Evolutionary conservation across 2,329 filamentous ascomycete genomes (phyloP), one percentile per base, ranked within the genome.

Genomic region (Phyllosticta citriasiana): DNA sequence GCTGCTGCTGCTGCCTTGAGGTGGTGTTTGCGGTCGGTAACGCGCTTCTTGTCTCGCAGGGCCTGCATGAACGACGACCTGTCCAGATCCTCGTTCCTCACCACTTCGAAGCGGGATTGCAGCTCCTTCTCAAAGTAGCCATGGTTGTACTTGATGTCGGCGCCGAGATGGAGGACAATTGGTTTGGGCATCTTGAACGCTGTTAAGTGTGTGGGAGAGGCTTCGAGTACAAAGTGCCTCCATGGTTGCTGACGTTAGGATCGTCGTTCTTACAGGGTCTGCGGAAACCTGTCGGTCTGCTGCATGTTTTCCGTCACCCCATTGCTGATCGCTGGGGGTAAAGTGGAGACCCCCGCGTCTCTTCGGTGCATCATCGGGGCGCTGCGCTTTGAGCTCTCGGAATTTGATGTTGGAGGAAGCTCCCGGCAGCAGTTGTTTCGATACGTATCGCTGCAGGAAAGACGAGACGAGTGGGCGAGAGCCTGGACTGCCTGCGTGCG

Each of bases 131-230:
- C 62, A 66, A 78, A 76, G 35, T 77, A 70, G 1, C 76, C 72
- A 51, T 75, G 72, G 62, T 80, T 79, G 67, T 79, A 79, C 62
- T 78, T 77, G 63, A 80, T 79, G 19, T 74, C 71, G 33, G 78
- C 77, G 27, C 78, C 79, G 10, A 80, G 65, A 61, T 77, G 75
- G 19, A 79, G 74, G 51, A 79, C 70, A 9, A 68, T 71, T 19
- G 71, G 73, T 59, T 76, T 70, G 2, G 35, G 16, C 61, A 64
- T 64, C 47, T 26, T 60, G 57, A 4, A n/a, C 16, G 35, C 14
- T 19, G 24, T 30, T 50, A 24, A 35, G 25, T 16, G 35, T 40
- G 3, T 12, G 35, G 35, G 4, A 4, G 35, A 40, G 35, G 5
- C 35, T 8, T 30, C 5, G 2, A 30, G 27, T 30, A 6, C 27